These are phyloP conservation scores for Xylaria nigripes DNA, from an alignment of 495 filamentous ascomycete species.

Conservation along the genomic window DNA sequence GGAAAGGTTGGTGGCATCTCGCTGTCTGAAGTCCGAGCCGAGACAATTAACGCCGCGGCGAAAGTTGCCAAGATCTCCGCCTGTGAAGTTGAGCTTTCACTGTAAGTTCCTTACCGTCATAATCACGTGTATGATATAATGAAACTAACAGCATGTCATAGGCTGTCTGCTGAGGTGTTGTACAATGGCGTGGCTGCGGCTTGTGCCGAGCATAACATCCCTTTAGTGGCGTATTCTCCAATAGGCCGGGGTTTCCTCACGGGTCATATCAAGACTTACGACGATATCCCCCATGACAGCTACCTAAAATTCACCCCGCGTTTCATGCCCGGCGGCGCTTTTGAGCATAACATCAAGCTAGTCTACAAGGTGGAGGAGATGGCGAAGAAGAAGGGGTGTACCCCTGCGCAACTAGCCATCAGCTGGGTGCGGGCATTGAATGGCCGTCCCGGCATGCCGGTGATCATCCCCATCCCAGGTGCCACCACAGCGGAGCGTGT, in stretches of 20 bases:
- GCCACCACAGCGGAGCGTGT: conserved; percentile 44
- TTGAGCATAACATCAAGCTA: conserved; percentile 65
- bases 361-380: conserved; percentile 56
- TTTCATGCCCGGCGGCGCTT: conserved; percentile 57
- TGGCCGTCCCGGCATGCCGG: conserved; percentile 44
- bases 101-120: conserved; percentile 39
- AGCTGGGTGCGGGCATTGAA: conserved; percentile 55
- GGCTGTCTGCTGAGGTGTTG: conserved; percentile 28
- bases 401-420: conserved; percentile 69
- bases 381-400: conserved; percentile 61
- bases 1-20: conserved; percentile 77
- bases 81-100: conserved; percentile 73
- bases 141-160: conserved; percentile 53
- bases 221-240: conserved; percentile 53
- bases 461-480: conserved; percentile 80
- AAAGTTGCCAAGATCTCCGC: conserved; percentile 61
- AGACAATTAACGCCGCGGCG: conserved; percentile 67
- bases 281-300: conserved; percentile 57
- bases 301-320: conserved; percentile 47
- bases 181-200: conserved; percentile 64
- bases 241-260: conserved; percentile 34
- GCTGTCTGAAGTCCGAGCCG: conserved; percentile 62
- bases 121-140: conserved; percentile 57
- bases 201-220: conserved; percentile 67
- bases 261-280: conserved; percentile 50